phyloP scores from a whole-genome alignment of 2,329 filamentous ascomycete genomes.

The Zasmidium cellare region DNA sequence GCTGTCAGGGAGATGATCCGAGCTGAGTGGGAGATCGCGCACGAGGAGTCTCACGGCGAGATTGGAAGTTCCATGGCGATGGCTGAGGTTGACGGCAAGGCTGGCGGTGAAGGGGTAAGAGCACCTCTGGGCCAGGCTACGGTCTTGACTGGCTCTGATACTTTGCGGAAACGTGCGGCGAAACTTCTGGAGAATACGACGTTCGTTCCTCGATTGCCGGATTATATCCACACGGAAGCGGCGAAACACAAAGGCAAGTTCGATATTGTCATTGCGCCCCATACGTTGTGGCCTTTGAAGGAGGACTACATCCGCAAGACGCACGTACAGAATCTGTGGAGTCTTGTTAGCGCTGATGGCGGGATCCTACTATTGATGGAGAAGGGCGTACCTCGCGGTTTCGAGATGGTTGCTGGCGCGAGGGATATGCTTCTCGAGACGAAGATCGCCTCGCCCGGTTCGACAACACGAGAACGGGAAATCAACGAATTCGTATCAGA shows the following conservation, averaged over 20 bases:
- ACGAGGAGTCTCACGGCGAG: constrained; percentile 31
- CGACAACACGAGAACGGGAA: constrained; percentile 25
- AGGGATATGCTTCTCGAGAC: constrained; percentile 75
- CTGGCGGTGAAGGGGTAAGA: constrained; percentile 42
- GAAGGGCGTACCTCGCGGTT: constrained; percentile 87
- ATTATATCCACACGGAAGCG: constrained; percentile 67
- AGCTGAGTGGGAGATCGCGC: constrained; percentile 77
- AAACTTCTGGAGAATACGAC: constrained; percentile 82
- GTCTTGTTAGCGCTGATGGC: constrained; percentile 76
- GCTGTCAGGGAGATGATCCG: constrained; percentile 77
- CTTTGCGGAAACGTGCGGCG: constrained; percentile 73
- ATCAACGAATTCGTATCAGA: not conserved
- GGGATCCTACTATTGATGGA: constrained; percentile 86
- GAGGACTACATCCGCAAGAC: constrained; percentile 76
- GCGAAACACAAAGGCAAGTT: constrained; percentile 59
- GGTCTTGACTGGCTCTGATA: constrained; percentile 74
- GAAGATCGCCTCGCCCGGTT: constrained; percentile 65
- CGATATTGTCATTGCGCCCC: constrained; percentile 87
- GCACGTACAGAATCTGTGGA: constrained; percentile 86
- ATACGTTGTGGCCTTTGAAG: constrained; percentile 73
- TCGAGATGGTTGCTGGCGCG: constrained; percentile 86
- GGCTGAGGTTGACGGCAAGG: constrained; percentile 34
- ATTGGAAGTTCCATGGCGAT: constrained; percentile 24
- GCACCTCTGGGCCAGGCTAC: constrained; percentile 71
- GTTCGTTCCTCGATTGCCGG: constrained; percentile 87